Conservation (phyloP, 2,329 filamentous ascomycete genomes). For the Monilinia aucupariae region DNA sequence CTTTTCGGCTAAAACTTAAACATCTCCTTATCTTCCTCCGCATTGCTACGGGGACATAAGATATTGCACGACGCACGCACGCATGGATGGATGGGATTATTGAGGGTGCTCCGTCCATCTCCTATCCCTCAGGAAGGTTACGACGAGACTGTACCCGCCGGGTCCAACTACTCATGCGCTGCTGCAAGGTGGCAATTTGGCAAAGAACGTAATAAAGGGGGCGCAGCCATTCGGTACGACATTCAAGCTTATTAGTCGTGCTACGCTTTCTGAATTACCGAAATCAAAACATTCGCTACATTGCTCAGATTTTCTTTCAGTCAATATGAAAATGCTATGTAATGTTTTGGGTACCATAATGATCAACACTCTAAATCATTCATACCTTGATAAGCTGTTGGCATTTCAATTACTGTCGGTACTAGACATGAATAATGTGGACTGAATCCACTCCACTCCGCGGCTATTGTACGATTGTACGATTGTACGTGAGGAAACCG, state of each 20-base stretch:
- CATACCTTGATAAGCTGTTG: not conserved
- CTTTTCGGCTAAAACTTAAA: not conserved
- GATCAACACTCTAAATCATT: not conserved
- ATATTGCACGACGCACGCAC: not conserved
- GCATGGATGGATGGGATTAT: not conserved
- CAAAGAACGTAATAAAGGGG: not conserved
- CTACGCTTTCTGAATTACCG: not conserved
- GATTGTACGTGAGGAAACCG: not conserved
- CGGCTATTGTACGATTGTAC: not conserved
- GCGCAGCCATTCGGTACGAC: conserved; percentile 10
- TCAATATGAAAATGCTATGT: not conserved
- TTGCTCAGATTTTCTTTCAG: not conserved
- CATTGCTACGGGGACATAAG: not conserved
- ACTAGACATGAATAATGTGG: not conserved
- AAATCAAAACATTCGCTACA: not conserved
- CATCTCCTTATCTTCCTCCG: conserved; percentile 4
- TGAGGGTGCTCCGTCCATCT: not conserved
- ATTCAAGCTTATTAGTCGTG: not conserved
- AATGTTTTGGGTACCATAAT: not conserved
- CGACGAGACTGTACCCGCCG: not conserved
- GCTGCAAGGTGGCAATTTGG: not conserved
- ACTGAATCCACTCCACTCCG: not conserved
- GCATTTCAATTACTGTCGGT: not conserved
- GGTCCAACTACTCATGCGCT: not conserved
- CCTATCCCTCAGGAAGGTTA: not conserved